These are phyloP conservation scores for Ramichloridium luteum DNA, from an alignment of 2,329 filamentous ascomycete species.

Conservation along the genomic window DNA sequence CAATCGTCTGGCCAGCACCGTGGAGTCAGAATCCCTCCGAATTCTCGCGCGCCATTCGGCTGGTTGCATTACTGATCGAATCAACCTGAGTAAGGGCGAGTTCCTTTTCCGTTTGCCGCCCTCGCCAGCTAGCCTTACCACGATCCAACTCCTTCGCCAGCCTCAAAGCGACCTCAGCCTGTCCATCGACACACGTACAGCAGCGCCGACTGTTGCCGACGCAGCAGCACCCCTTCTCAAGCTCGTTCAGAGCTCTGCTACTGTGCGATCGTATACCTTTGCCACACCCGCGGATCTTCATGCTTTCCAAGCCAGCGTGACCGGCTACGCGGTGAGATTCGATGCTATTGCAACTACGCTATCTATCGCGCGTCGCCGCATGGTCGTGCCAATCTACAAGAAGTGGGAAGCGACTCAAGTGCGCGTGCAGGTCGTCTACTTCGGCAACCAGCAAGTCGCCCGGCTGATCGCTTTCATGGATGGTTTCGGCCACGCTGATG, in stretches of 20 bases:
- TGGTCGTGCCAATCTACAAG: constrained; percentile 88
- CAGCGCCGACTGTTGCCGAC: constrained; percentile 35
- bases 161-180: constrained; percentile 67
- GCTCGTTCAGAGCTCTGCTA: constrained; percentile 42
- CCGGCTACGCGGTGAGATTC: constrained; percentile 57
- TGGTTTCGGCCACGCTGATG: constrained; percentile 67
- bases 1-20: constrained; percentile 49
- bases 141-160: constrained; percentile 56
- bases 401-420: constrained; percentile 80
- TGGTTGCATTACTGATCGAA: constrained; percentile 67
- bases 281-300: constrained; percentile 49
- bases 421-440: constrained; percentile 66
- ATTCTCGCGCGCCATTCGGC: constrained; percentile 60
- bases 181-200: constrained; percentile 44
- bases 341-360: constrained; percentile 53
- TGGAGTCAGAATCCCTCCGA: constrained; percentile 64
- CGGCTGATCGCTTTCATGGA: constrained; percentile 82
- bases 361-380: constrained; percentile 58
- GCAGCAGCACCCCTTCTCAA: constrained; percentile 54
- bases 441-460: constrained; percentile 42
- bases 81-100: constrained; percentile 55
- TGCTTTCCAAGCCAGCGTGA: constrained; percentile 64
- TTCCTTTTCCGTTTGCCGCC: constrained; percentile 34
- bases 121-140: constrained; percentile 27
- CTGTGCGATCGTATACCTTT: constrained; percentile 54